Conservation (phyloP, 306 rosid species). For the Erythrophleum fordii region DNA sequence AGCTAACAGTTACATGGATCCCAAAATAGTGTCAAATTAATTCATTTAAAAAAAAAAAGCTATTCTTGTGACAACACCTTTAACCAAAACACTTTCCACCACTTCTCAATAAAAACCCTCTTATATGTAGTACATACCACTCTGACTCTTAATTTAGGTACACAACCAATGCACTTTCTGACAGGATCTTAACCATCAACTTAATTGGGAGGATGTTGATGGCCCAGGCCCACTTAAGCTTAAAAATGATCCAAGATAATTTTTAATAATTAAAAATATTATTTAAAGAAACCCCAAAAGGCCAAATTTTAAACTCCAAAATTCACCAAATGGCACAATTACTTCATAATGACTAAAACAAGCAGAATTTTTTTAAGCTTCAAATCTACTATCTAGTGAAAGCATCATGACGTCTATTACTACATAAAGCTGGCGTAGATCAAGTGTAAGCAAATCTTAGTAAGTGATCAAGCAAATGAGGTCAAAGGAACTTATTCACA, state of each 20-base stretch:
- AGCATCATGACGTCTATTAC: background rate
- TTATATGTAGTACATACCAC: background rate
- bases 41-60: background rate
- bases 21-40: conserved; percentile 1
- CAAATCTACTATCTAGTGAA: background rate
- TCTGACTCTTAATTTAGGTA: background rate
- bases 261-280: background rate
- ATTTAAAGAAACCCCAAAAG: background rate
- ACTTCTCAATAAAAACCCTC: background rate
- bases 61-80: background rate
- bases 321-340: conserved; percentile 4
- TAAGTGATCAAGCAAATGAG: conserved; percentile 15
- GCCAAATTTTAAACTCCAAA: background rate
- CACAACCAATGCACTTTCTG: background rate
- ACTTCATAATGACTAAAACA: background rate
- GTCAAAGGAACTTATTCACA: conserved; percentile 12
- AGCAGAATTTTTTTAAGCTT: background rate
- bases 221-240: background rate
- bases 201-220: background rate
- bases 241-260: background rate
- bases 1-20: conserved; percentile 3
- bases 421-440: conserved; percentile 7
- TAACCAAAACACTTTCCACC: background rate
- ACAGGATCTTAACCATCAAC: background rate
- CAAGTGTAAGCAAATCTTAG: conserved; percentile 8